A percentile compares a stretch with the other conserved stretches of the same genome.
Conservation (phyloP, 805 yeast genomes). For the Candida quercuum region DNA sequence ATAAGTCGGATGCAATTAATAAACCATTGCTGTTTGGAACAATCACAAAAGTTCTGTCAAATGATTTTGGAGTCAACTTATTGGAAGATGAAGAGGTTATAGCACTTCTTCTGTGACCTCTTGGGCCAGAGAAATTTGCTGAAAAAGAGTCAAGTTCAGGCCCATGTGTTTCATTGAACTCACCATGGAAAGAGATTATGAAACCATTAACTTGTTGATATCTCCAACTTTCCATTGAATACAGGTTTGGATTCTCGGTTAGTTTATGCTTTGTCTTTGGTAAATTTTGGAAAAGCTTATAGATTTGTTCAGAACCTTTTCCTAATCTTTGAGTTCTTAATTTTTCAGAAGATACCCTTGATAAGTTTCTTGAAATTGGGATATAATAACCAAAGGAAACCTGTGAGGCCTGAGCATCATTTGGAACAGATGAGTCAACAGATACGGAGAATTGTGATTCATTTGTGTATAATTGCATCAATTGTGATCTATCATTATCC, state of each 20-base stretch:
- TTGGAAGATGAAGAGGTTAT: constrained; percentile 21
- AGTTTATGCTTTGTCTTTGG: constrained; percentile 80
- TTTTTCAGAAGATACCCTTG: constrained; percentile 49
- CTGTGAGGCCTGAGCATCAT: constrained; percentile 27
- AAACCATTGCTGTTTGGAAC: constrained; percentile 67
- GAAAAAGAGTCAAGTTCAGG: constrained; percentile 36
- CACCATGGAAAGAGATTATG: constrained; percentile 78
- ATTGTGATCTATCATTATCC: constrained; percentile 72
- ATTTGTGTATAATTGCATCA: constrained; percentile 69
- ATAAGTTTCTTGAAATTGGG: constrained; percentile 70
- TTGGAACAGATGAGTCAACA: constrained; percentile 68
- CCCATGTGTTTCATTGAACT: constrained; percentile 60
- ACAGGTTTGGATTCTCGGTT: constrained; percentile 53
- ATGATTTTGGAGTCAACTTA: constrained; percentile 58
- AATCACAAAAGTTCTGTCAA: constrained; percentile 79
- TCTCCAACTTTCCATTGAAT: constrained; percentile 75
- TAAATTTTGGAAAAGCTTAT: constrained; percentile 52
- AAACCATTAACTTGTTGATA: constrained; percentile 71
- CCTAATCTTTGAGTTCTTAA: constrained; percentile 55
- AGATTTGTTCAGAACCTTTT: constrained; percentile 65
- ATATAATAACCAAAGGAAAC: constrained; percentile 63
- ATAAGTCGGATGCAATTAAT: constrained; percentile 82
- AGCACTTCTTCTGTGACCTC: constrained; percentile 24
- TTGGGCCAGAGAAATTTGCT: constrained; percentile 12
- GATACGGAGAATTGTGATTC: constrained; percentile 83